These are phyloP conservation scores for Carex myosuroides DNA, from an alignment of 176 grass and related monocot genomes.

Conservation along the genomic window DNA sequence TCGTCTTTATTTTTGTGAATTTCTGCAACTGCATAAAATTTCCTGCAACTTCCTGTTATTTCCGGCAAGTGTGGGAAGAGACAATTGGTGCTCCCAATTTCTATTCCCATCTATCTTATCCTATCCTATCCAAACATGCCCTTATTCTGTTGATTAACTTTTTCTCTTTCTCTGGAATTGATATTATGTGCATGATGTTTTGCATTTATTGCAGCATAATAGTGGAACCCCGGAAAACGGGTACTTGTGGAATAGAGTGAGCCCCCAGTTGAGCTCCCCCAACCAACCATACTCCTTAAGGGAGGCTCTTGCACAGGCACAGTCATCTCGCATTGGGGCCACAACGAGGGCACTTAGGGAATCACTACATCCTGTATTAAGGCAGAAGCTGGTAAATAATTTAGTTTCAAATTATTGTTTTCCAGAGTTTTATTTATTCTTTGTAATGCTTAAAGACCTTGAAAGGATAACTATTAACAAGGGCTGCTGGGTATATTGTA, in stretches of 20 bases:
- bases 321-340: conserved; percentile 94
- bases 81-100: background rate
- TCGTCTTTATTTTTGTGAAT: background rate
- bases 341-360: conserved; percentile 80
- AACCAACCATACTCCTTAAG: conserved; percentile 98
- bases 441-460: background rate
- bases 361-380: conserved; percentile 84
- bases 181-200: conserved; percentile 13
- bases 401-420: conserved; percentile 7
- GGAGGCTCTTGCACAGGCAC: conserved; percentile 94
- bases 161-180: background rate
- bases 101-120: background rate
- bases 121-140: background rate
- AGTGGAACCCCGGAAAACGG: conserved; percentile 93
- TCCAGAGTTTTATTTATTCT: background rate
- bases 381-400: conserved; percentile 87
- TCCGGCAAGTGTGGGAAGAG: background rate
- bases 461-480: background rate
- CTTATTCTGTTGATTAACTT: background rate
- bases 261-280: conserved; percentile 88
- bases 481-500: background rate
- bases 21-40: background rate
- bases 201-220: conserved; percentile 55
- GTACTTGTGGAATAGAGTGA: conserved; percentile 93
- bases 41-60: background rate